Base-by-base conservation (phyloP, 148 eudicot genomes). In the Silene conica region DNA sequence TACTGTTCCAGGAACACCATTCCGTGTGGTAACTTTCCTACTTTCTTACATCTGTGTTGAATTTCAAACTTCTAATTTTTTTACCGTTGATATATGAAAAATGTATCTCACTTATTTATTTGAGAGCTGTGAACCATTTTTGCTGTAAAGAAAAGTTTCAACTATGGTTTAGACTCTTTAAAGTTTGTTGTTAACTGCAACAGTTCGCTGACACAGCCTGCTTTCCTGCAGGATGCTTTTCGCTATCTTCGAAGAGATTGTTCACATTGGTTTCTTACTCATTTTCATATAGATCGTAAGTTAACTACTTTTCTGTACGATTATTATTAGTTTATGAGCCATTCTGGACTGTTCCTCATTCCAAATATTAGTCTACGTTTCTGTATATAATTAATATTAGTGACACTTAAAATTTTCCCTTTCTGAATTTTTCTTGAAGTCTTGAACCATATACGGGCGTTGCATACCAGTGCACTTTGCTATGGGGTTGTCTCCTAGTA, bases 221-320 rank as follows among this genome's bases (percentile, higher is more conserved):
- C 18, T 66, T 77, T 6, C 58, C 46, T 87, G 84, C 93, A 94
- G 98, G 98, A 94, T 82, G 97, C 97, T 69, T 94, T 94, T 73
- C 86, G 81, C 67, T 87, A 87, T 74, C 89, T 94, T 23, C 87
- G 87, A 85, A 82, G 93, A 78, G 97, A 94, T 71, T 91, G 96
- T 76, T 86, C 87, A 18, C 89, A 89, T 78, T 94, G 97, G 97
- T 92, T 94, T 84, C 89, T 94, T 65, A 87, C 92, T 75, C 98
- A 94, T 87, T 94, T 94, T 73, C 97, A 94, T 81, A 41, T 84
- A 52, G 98, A 94, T 69, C 98, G 98, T 92, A 87, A 88, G 97
- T 87, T 73, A 74, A 34, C 9, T 43, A 63, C 8, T 22, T 60
- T 67, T 48, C 56, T 4, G 67, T 64, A 52, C 22, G 28, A 43